Evolutionary conservation across 2,329 filamentous ascomycete genomes (phyloP).

Genomic region (Furcasterigmium sp.): DNA sequence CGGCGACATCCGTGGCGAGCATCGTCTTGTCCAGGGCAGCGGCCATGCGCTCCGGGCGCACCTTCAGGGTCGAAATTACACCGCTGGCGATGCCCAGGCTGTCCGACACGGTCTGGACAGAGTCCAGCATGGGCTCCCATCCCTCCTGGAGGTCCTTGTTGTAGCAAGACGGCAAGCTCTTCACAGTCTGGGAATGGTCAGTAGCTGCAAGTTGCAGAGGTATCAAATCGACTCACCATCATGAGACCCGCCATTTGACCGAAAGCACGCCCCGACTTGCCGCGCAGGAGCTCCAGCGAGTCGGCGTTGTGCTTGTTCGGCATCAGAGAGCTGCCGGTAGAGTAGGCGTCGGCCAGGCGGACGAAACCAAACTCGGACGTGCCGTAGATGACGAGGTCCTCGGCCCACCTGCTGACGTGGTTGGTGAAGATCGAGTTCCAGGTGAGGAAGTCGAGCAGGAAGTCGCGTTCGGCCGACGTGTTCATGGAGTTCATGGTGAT

Average conservation of each 20-base stretch:
- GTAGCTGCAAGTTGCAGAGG: no score
- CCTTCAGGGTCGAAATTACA: constrained; percentile 61
- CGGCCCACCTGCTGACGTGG: constrained; percentile 74
- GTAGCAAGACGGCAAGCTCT: constrained; percentile 66
- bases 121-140: constrained; percentile 70
- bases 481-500: constrained; percentile 74
- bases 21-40: constrained; percentile 68
- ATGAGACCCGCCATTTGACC: constrained; percentile 77
- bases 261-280: constrained; percentile 71
- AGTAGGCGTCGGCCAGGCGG: constrained; percentile 72
- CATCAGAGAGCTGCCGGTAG: constrained; percentile 72
- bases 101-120: constrained; percentile 67
- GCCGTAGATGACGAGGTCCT: constrained; percentile 83
- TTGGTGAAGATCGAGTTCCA: constrained; percentile 75
- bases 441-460: constrained; percentile 75
- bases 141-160: constrained; percentile 77
- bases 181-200: constrained; percentile 35
- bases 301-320: constrained; percentile 83
- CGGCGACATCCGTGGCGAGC: constrained; percentile 63
- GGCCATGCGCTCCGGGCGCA: constrained; percentile 65
- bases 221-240: constrained; percentile 45
- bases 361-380: constrained; percentile 74
- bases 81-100: constrained; percentile 71
- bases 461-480: constrained; percentile 73
- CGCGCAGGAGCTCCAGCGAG: constrained; percentile 64